These are phyloP conservation scores for Annulohypoxylon bovei DNA, from an alignment of 495 filamentous ascomycete species.

Conservation along the genomic window DNA sequence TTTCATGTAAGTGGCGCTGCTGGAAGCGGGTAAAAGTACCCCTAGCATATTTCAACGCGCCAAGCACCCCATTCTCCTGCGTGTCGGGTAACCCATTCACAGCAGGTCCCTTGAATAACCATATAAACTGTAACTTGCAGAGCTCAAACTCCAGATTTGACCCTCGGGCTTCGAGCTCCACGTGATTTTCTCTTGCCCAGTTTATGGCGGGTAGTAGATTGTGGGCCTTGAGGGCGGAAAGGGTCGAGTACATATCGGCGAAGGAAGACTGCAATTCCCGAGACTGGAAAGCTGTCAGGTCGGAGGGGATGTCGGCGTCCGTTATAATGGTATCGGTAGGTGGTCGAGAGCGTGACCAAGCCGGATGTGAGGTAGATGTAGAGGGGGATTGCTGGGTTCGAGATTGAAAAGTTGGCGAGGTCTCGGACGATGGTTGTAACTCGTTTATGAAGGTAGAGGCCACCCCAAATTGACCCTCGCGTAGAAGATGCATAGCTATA, in stretches of 20 bases:
- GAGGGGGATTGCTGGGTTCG: neutral
- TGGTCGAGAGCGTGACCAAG: neutral
- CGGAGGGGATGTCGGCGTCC: constrained; percentile 42
- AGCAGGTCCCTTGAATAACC: constrained; percentile 70
- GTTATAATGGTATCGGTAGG: constrained; percentile 44
- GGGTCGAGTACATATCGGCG: constrained; percentile 86
- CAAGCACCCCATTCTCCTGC: constrained; percentile 48
- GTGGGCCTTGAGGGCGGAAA: constrained; percentile 75
- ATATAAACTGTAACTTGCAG: constrained; percentile 84
- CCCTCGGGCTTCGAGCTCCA: constrained; percentile 78
- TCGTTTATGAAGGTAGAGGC: constrained; percentile 84
- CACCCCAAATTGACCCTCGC: constrained; percentile 92
- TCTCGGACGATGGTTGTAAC: constrained; percentile 45
- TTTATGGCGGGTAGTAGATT: constrained; percentile 84
- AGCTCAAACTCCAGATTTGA: constrained; percentile 97
- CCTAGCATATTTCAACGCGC: constrained; percentile 79
- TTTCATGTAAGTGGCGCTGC: constrained; percentile 74
- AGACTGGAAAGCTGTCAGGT: constrained; percentile 68
- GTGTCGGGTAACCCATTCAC: constrained; percentile 59
- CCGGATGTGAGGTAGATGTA: constrained; percentile 27
- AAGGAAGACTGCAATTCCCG: constrained; percentile 81
- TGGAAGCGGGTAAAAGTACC: constrained; percentile 66
- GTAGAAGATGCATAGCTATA: constrained; percentile 93
- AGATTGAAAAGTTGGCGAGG: constrained; percentile 5
- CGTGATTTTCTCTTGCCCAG: constrained; percentile 80